phyloP scores from a whole-genome alignment of 73 alveolate genomes.

The Tetrahymena borealis region DNA sequence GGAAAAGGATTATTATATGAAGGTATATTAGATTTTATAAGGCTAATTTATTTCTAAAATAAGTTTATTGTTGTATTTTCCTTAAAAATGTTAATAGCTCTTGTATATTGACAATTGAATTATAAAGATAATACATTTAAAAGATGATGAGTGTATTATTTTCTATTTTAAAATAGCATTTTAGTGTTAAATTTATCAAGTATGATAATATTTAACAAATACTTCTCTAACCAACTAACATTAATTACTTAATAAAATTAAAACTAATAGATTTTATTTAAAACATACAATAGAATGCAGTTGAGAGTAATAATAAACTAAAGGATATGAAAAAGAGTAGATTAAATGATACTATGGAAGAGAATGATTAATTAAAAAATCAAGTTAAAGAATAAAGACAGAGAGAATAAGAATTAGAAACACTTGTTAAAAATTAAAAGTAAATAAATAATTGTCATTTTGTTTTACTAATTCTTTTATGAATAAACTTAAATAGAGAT shows the following conservation, averaged over 20 bases:
- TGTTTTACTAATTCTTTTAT: background rate
- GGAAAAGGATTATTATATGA: background rate
- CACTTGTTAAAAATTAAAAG: background rate
- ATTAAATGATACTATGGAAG: background rate
- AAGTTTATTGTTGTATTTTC: too few species aligned
- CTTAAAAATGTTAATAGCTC: too few species aligned
- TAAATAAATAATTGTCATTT: background rate
- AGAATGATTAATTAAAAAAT: background rate
- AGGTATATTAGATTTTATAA: background rate
- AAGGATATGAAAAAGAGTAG: background rate
- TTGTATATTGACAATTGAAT: too few species aligned
- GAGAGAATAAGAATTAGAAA: background rate
- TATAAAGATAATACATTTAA: too few species aligned
- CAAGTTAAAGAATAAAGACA: background rate
- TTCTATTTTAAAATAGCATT: too few species aligned
- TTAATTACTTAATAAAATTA: background rate
- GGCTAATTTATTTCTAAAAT: background rate
- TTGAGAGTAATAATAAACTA: background rate
- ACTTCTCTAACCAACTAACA: too few species aligned
- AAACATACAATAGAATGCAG: background rate
- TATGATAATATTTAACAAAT: too few species aligned
- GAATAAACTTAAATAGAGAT: background rate
- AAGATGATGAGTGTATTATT: too few species aligned
- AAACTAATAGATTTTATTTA: background rate
- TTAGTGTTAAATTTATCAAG: too few species aligned